Base-by-base conservation (phyloP, 768 basidiomycete genomes). In the Leucocoprinus birnbaumii region DNA sequence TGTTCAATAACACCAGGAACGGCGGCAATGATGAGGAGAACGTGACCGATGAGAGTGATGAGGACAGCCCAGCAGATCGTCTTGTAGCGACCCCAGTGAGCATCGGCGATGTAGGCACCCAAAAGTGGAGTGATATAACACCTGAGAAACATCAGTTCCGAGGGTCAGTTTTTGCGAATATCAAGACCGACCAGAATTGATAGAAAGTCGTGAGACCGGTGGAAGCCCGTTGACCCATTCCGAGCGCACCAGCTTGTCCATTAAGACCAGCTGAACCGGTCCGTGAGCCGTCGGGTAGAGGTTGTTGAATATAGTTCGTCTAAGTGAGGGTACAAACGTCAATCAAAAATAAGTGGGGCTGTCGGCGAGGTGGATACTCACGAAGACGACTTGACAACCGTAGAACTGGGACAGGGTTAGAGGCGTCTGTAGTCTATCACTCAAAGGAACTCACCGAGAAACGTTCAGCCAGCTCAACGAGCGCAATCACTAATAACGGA, bases 221-320 rank as follows among this genome's bases (percentile, higher is more conserved):
- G 0, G 88, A 82, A 14, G 87, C 81, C 37, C 78, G 84, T 63
- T 92, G 87, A 1, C 85, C 86, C 48, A 75, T 66, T 11, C 78
- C 81, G 7, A 90, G 76, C 0, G 89, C 89, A 57, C 89, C 88
- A 3, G 87, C 79, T 60, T 85, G 84, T 2, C 80, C 82, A 43
- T 65, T 51, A 0, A 65, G 45, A 4, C 80, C 78, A 10, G 79
- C 80, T 0, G 86, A 80, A 18, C 89, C 89, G 0, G 87, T 89
- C 42, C 64, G 75, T 0, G 87, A 89, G 44, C 83, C 84, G 0
- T 63, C 55, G 2, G 89, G 89, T 6, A 91, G 80, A 0, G 79
- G 78, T 55, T 83, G 80, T 65, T 91, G 89, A 38, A 91, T 84
- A 68, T 83, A 91, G 67, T 91, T 91, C 35, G 83, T 82, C 84